phyloP scores from a whole-genome alignment of 176 grass and related monocot species.

The Secale cereale region DNA sequence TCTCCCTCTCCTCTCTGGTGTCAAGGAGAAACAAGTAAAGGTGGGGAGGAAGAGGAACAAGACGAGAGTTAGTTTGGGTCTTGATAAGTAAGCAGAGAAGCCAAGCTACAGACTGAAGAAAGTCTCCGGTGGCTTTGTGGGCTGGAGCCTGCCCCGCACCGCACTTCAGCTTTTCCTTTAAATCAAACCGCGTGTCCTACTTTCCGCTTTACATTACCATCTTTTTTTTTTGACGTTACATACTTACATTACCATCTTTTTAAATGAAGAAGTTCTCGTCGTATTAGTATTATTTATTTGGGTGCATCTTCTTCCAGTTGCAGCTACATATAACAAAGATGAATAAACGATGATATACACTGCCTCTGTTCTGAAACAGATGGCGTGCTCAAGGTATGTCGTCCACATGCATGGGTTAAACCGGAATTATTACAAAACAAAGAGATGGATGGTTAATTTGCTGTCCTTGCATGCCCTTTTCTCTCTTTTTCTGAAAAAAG shows the following conservation, averaged over 20 bases:
- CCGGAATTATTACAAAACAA: too few species aligned
- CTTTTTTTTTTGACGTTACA: too few species aligned
- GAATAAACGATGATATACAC: neutral
- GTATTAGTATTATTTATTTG: neutral
- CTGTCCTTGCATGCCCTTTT: neutral
- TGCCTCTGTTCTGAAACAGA: too few species aligned
- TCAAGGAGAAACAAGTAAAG: neutral
- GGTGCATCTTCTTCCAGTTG: too few species aligned
- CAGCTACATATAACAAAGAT: too few species aligned
- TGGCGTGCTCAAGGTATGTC: too few species aligned
- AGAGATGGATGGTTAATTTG: neutral
- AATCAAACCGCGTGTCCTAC: neutral
- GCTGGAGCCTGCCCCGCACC: too few species aligned
- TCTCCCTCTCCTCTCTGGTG: constrained; percentile 1
- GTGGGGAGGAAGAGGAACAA: neutral
- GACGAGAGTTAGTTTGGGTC: too few species aligned
- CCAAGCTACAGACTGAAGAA: neutral
- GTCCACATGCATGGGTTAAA: neutral
- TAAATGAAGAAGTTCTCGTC: neutral
- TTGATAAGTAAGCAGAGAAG: too few species aligned
- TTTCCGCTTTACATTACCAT: neutral
- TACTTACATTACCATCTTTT: too few species aligned
- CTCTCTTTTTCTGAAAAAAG: neutral
- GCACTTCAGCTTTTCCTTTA: neutral
- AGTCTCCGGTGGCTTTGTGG: constrained; percentile 30